phyloP scores from a whole-genome alignment of 768 basidiomycete genomes.

The Flagelloscypha sp. region DNA sequence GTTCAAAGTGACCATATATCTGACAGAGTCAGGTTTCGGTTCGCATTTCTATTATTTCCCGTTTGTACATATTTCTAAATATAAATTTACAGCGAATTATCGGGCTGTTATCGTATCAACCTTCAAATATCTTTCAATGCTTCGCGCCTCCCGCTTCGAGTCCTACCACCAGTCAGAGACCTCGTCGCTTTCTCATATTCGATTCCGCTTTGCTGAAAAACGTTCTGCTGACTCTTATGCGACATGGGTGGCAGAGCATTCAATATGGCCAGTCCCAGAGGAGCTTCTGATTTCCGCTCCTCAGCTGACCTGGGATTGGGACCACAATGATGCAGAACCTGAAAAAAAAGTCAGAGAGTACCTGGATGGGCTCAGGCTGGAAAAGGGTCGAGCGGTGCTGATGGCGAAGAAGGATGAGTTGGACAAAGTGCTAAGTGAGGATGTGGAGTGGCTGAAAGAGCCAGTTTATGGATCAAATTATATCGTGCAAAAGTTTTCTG shows the following conservation, averaged over 20 bases:
- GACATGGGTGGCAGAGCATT: slow-evolving; percentile 60
- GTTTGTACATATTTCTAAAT: slow-evolving; percentile 6
- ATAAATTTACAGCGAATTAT: slow-evolving; percentile 52
- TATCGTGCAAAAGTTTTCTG: slow-evolving; percentile 60
- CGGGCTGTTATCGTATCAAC: slow-evolving; percentile 56
- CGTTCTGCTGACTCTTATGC: slow-evolving; percentile 73
- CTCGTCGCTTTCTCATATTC: slow-evolving; percentile 57
- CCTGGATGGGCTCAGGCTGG: slow-evolving; percentile 49
- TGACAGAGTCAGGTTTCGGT: slow-evolving; percentile 87
- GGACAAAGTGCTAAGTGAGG: slow-evolving; percentile 39
- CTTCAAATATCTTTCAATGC: slow-evolving; percentile 73
- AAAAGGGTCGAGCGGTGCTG: slow-evolving; percentile 60
- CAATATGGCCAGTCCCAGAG: slow-evolving; percentile 76
- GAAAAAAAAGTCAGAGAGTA: slow-evolving; percentile 51
- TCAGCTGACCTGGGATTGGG: slow-evolving; percentile 68
- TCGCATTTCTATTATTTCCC: slow-evolving; percentile 21
- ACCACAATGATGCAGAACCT: slow-evolving; percentile 35
- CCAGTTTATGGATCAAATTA: slow-evolving; percentile 92
- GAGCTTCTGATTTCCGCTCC: slow-evolving; percentile 69
- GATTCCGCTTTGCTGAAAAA: slow-evolving; percentile 86
- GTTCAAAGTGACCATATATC: slow-evolving; percentile 74
- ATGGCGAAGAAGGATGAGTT: slow-evolving; percentile 69
- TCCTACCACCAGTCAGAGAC: slow-evolving; percentile 72
- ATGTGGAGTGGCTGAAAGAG: slow-evolving; percentile 60
- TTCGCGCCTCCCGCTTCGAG: slow-evolving; percentile 53